Percentiles rank a stretch among this genome's conserved stretches.
phyloP scores from a whole-genome alignment of 2,329 filamentous ascomycete genomes.

The Colletotrichum paranaense region DNA sequence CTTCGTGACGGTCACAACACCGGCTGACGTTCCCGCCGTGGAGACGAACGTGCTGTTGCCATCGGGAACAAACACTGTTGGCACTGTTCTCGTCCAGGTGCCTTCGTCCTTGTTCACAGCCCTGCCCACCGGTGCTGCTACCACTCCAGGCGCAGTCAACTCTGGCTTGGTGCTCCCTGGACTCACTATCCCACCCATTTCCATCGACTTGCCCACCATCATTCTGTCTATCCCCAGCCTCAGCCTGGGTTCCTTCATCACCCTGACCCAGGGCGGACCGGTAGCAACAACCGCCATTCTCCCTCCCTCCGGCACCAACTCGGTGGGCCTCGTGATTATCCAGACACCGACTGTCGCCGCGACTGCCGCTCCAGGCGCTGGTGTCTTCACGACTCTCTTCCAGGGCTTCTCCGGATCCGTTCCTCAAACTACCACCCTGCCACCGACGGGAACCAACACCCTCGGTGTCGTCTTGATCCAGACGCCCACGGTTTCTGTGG shows the following conservation, averaged over 20 bases:
- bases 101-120: slow-evolving; percentile 20
- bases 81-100: slow-evolving; percentile 23
- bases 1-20: slow-evolving; percentile 8
- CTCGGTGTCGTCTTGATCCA: slow-evolving; percentile 26
- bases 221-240: neutral
- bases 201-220: neutral
- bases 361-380: slow-evolving; percentile 6
- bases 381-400: slow-evolving; percentile 19
- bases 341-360: slow-evolving; percentile 26
- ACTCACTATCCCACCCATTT: neutral
- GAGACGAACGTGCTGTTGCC: neutral
- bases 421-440: slow-evolving; percentile 18
- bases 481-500: slow-evolving; percentile 16
- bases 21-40: neutral
- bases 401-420: slow-evolving; percentile 19
- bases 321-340: slow-evolving; percentile 24
- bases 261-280: slow-evolving; percentile 11
- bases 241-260: neutral
- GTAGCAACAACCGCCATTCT: slow-evolving; percentile 11
- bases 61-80: slow-evolving; percentile 9
- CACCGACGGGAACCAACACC: slow-evolving; percentile 8
- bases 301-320: slow-evolving; percentile 22
- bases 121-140: neutral
- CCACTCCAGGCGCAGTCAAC: neutral
- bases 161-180: slow-evolving; percentile 1